phyloP scores from a whole-genome alignment of 768 basidiomycete genomes.

The Serendipita sp. region DNA sequence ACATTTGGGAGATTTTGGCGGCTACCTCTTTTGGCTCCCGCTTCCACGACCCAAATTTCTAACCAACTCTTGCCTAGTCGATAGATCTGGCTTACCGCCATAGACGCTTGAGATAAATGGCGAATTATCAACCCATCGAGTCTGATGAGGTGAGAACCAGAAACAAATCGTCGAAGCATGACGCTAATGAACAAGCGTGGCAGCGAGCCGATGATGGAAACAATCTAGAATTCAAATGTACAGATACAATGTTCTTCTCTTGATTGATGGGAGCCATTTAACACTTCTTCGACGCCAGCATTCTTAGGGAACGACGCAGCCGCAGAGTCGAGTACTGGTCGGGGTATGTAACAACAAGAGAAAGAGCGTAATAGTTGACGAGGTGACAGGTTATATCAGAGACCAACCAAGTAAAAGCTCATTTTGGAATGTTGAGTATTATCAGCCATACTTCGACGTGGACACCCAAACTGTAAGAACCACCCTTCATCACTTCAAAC shows the following conservation, averaged over 20 bases:
- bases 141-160: constrained; percentile 43
- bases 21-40: too few species aligned
- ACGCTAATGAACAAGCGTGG: constrained; percentile 22
- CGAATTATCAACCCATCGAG: constrained; percentile 46
- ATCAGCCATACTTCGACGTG: constrained; percentile 77
- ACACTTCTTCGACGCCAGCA: constrained; percentile 22
- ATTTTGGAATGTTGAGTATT: constrained; percentile 75
- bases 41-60: too few species aligned
- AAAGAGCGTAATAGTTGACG: not conserved
- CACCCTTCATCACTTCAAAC: too few species aligned
- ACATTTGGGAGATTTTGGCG: too few species aligned
- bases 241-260: constrained; percentile 11
- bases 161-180: constrained; percentile 21
- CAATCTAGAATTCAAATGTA: constrained; percentile 60
- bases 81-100: too few species aligned
- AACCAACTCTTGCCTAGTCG: too few species aligned
- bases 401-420: constrained; percentile 34
- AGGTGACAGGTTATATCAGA: constrained; percentile 41
- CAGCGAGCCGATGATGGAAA: constrained; percentile 36
- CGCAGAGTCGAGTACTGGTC: constrained; percentile 15
- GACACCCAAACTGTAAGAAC: constrained; percentile 44
- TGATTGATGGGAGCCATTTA: not conserved
- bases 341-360: constrained; percentile 3
- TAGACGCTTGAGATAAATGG: not conserved
- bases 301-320: constrained; percentile 27